Evolutionary conservation across 208 protist genomes (phyloP).

Genomic region (Herpetomonas samuelpessoai): DNA sequence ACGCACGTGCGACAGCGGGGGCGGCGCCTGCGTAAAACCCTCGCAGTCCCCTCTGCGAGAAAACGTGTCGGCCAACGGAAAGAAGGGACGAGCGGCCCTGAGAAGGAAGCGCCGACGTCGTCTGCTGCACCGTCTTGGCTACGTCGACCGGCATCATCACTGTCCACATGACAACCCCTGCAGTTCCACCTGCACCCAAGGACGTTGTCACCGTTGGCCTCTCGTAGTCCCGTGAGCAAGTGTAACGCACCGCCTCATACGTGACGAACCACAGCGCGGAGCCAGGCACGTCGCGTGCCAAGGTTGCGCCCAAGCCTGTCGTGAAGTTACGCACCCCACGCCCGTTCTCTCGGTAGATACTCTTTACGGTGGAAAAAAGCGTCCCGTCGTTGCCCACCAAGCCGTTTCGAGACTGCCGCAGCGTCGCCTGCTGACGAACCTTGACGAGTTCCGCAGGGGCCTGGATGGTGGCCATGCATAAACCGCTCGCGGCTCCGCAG

Average conservation of each 20-base stretch:
- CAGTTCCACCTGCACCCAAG: slow-evolving; percentile 42
- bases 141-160: slow-evolving; percentile 37
- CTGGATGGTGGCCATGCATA: slow-evolving; percentile 26
- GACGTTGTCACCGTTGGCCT: slow-evolving; percentile 13
- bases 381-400: slow-evolving; percentile 18
- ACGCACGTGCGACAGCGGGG: slow-evolving; percentile 31
- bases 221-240: slow-evolving; percentile 12
- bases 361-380: slow-evolving; percentile 12
- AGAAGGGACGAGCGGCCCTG: neutral
- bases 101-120: neutral
- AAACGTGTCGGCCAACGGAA: slow-evolving; percentile 8
- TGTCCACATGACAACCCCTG: slow-evolving; percentile 35
- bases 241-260: slow-evolving; percentile 34
- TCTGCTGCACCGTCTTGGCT: slow-evolving; percentile 49
- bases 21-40: slow-evolving; percentile 39
- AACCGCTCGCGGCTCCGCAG: slow-evolving; percentile 35
- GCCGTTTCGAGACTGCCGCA: neutral
- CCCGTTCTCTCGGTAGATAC: slow-evolving; percentile 22
- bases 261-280: slow-evolving; percentile 42
- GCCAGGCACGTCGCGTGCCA: slow-evolving; percentile 41
- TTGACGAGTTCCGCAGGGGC: slow-evolving; percentile 49
- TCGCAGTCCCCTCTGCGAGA: slow-evolving; percentile 16
- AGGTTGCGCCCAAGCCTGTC: slow-evolving; percentile 24
- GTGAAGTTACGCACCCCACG: slow-evolving; percentile 24
- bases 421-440: slow-evolving; percentile 43